These are phyloP conservation scores for Aspergillus sparsus DNA, from an alignment of 495 filamentous ascomycete species.

Conservation along the genomic window DNA sequence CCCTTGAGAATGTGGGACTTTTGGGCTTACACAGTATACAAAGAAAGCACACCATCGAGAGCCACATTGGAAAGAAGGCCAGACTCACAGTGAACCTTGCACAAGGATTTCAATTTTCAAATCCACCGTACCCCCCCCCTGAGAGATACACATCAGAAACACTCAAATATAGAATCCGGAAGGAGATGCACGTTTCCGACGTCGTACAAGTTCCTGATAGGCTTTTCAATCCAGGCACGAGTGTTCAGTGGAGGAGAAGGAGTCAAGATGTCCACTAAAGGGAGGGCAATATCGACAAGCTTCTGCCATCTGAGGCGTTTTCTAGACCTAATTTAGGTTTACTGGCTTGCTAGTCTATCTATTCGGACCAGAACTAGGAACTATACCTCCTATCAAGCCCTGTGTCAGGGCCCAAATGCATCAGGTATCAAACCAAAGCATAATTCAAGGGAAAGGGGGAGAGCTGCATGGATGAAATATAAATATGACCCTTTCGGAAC, in stretches of 20 bases:
- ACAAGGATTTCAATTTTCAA: not conserved
- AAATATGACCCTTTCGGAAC: conserved; percentile 4
- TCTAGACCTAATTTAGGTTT: not conserved
- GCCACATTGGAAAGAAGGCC: conserved; percentile 16
- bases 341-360: conserved; percentile 6
- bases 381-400: conserved; percentile 8
- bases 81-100: not conserved
- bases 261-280: not conserved
- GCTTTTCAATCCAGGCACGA: conserved; percentile 8
- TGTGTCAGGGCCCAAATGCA: not conserved
- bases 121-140: not conserved
- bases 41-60: conserved; percentile 9
- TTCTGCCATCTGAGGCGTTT: conserved; percentile 11
- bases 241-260: conserved; percentile 1
- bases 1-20: not conserved
- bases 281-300: not conserved
- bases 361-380: conserved; percentile 2
- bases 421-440: not conserved
- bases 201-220: conserved; percentile 6
- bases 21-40: not conserved
- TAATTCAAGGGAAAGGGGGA: not conserved
- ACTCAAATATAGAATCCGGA: no score
- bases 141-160: not conserved
- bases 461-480: not conserved
- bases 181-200: not conserved